A percentile compares a stretch with the other conserved stretches of the same genome.
phyloP scores from a whole-genome alignment of 495 filamentous ascomycete genomes.

The Daldinia vernicosa region DNA sequence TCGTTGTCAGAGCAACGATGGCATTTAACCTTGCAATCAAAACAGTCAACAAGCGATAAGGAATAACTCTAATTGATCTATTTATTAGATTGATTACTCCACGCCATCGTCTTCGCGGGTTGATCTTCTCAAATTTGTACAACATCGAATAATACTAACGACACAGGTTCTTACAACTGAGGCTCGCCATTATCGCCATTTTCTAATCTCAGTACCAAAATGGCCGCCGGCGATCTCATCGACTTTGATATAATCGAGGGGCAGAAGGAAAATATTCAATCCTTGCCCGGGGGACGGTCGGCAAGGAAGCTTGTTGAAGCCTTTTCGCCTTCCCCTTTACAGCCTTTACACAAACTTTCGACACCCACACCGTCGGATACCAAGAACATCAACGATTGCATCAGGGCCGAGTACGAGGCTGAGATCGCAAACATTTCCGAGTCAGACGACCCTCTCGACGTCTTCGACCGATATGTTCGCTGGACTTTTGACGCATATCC shows the following conservation, averaged over 20 bases:
- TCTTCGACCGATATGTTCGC: conserved; percentile 95
- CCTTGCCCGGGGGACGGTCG: conserved; percentile 88
- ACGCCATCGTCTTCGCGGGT: conserved; percentile 17
- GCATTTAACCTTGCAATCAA: conserved; percentile 17
- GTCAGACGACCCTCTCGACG: conserved; percentile 92
- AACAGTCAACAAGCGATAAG: conserved; percentile 45
- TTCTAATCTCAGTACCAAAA: conserved; percentile 43
- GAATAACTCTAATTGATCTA: background rate
- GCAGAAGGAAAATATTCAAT: conserved; percentile 98
- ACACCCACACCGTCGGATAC: conserved; percentile 72
- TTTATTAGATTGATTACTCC: conserved; percentile 25
- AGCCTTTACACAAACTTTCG: conserved; percentile 61
- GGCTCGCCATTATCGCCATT: conserved; percentile 27
- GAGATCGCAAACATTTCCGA: conserved; percentile 81
- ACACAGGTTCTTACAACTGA: conserved; percentile 19
- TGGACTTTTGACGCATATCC: conserved; percentile 97
- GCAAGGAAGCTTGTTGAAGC: conserved; percentile 87
- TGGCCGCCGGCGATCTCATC: conserved; percentile 66
- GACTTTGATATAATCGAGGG: conserved; percentile 95
- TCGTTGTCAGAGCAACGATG: conserved; percentile 41
- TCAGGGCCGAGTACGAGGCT: conserved; percentile 83
- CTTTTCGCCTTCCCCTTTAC: conserved; percentile 72
- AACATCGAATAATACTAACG: conserved; percentile 33
- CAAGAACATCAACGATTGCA: conserved; percentile 77
- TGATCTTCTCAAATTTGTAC: conserved; percentile 21